Base-by-base conservation (phyloP, 2,329 filamentous ascomycete species). In the Botrytis paeoniae region DNA sequence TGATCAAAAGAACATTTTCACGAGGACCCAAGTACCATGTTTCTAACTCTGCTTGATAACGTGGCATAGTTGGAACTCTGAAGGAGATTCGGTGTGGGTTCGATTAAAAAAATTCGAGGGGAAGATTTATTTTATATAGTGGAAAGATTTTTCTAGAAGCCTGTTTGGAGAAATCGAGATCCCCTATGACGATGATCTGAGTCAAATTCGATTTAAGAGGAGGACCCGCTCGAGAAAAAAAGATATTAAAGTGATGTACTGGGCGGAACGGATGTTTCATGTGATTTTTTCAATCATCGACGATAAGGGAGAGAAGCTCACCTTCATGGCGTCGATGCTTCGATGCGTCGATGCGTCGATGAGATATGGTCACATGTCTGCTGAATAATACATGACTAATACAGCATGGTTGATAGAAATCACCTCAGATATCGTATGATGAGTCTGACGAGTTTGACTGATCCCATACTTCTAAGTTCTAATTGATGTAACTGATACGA, bases 151-250 rank as follows among this genome's bases (percentile, higher is more conserved):
- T 62, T 62, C 60, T 39, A 18, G 60, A 62, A 62, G 60, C 60
- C 39, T 62, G 22, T 25, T n/a, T 62, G 22, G 12, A 62, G 22
- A n/a, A 39, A n/a, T 62, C 60, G 60, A 62, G 60, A 62, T 62
- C 60, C 60, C 60, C 60, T 62, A 62, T 62, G 60, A 62, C 60
- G 60, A 62, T 62, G 60, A 62, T 62, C 60, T n/a, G 35, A 62
- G 59, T 54, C 51, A 54, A 62, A 4, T 16, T 16, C 37, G 60
- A 62, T n/a, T 1, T 4, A n/a, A 18, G 41, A 37, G 35, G 8
- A 9, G 60, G 60, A 39, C 60, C 60, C 35, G 60, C 60, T 39
- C 22, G 35, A n/a, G 35, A 14, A 61, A 39, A 39, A 61, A 37
- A 29, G 3, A 20, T n/a, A 16, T 54, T 14, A 54, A 54, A 29